Evolutionary conservation across 2,329 filamentous ascomycete species (phyloP), one percentile per base, ranked within the genome.

Genomic region (Venturia effusa): DNA sequence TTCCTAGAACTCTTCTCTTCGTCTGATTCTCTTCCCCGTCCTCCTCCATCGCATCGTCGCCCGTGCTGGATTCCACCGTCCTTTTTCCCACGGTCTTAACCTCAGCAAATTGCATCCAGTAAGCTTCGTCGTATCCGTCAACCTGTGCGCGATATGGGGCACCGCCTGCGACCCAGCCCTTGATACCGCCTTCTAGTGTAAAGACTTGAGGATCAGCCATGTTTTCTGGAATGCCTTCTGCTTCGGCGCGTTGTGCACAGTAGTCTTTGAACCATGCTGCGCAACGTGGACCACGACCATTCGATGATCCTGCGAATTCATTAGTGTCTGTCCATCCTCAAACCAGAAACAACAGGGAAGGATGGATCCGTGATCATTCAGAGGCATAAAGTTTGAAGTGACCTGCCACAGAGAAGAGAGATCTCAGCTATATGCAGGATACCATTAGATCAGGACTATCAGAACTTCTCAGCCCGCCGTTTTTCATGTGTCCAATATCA

Each of bases 231-330:
- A 62, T 41, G 8, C 51, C 65, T 15, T 65, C 64, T 43, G 37
- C 43, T 61, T 27, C 22, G 51, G 17, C 54, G 32, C 64, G 64
- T 30, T 40, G n/a, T 13, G 41, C 43, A 11, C 66, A 55, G 32
- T 66, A 67, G 11, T 67, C 65, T 19, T 59, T 54, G 45, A 75
- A 75, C 74, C 73, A 75, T 0, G 66, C 70, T 8, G 74, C 74
- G 65, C 74, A 75, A 19, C 73, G 68, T 17, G 70, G 69, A 4
- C 68, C 74, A 40, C 74, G 68, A 6, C 71, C 71, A 27, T 62
- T 66, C 43, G 66, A 68, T 1, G 67, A 68, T 19, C 67, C 66
- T 68, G 37, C 7, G 7, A 19, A 39, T 15, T 7, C 32, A 63
- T 15, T 57, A 10, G 30, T 57, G 32, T 27, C 19, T 22, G 27